These are phyloP conservation scores for Patellaria atrata DNA, from an alignment of 495 filamentous ascomycete genomes.

Conservation along the genomic window DNA sequence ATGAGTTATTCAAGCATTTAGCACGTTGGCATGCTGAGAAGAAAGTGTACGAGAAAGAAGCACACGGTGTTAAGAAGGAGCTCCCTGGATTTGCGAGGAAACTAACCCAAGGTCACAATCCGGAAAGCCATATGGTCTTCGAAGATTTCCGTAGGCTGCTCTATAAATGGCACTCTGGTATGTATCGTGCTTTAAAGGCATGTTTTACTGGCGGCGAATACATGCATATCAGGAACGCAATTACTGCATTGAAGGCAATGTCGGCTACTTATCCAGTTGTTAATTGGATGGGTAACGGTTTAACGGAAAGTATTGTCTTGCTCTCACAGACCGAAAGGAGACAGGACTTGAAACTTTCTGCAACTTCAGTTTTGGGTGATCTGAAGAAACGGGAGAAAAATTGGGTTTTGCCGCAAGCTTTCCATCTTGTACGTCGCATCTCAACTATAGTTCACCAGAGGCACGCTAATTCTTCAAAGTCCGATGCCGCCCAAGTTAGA, in stretches of 20 bases:
- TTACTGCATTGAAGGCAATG: conserved; percentile 73
- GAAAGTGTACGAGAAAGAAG: conserved; percentile 63
- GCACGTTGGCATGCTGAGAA: conserved; percentile 71
- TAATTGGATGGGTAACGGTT: conserved; percentile 68
- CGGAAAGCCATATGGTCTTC: conserved; percentile 55
- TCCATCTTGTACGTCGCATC: conserved; percentile 30
- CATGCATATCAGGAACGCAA: conserved; percentile 96
- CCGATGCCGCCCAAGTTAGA: background rate
- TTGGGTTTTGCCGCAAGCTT: conserved; percentile 80
- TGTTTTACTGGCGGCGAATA: conserved; percentile 75
- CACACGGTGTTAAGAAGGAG: conserved; percentile 44
- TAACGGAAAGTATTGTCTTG: conserved; percentile 50
- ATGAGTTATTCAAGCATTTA: conserved; percentile 63
- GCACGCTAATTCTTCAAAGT: conserved; percentile 14
- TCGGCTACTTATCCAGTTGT: conserved; percentile 71
- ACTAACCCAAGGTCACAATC: conserved; percentile 45
- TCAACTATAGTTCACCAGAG: conserved; percentile 22
- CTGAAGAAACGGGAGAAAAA: conserved; percentile 62
- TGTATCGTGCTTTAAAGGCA: conserved; percentile 58
- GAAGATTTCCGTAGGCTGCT: conserved; percentile 75
- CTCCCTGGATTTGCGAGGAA: conserved; percentile 54
- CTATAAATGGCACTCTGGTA: conserved; percentile 75
- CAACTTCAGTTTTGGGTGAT: conserved; percentile 68
- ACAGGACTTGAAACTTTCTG: conserved; percentile 81
- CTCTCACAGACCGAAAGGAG: conserved; percentile 55